Base-by-base conservation (phyloP, 768 basidiomycete genomes). In the Mycena venus region DNA sequence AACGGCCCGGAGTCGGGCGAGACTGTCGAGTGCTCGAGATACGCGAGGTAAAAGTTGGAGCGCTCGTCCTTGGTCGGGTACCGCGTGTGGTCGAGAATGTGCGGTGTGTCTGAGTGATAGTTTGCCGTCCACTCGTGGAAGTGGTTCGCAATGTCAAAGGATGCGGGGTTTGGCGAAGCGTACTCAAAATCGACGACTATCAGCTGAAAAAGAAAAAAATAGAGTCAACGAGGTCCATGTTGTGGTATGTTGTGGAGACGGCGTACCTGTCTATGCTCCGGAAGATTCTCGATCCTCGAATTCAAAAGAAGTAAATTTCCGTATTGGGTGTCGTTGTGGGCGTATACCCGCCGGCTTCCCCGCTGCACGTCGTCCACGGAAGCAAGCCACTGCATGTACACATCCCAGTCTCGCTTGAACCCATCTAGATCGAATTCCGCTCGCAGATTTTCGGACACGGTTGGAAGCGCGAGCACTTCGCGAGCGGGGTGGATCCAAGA, bases 121-220 rank as follows among this genome's bases (percentile, higher is more conserved):
- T 98, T 89, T 19, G 96, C 93, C 23, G 95, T 95, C 98, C 98
- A 99, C 84, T 99, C 98, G 80, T 95, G 94, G 85, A 97, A 98
- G 83, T 98, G 96, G 83, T 98, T 98, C 69, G 95, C 98, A 77
- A 99, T 97, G 81, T 99, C 98, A 83, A 93, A 98, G 4, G 96
- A 95, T 4, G 96, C 92, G 29, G 97, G 94, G 80, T 99, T 99
- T 6, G 95, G 94, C 0, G 93, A 89, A 17, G 98, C 96, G 81
- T 99, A 99, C 85, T 99, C 98, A 81, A 99, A 99, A 84, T 99
- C 98, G 75, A 98, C 96, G 40, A 98, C 95, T 81, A 98, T 95
- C 75, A 98, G 92, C 95, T 97, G 25, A 51, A n/a, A 60, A 61
- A 49, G 47, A 42, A 72, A 31, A 14, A 7, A 38, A 23, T 47